Evolutionary conservation across 768 basidiomycete genomes (phyloP), one percentile per base, ranked within the genome.

Genomic region (Flagelloscypha sp.): DNA sequence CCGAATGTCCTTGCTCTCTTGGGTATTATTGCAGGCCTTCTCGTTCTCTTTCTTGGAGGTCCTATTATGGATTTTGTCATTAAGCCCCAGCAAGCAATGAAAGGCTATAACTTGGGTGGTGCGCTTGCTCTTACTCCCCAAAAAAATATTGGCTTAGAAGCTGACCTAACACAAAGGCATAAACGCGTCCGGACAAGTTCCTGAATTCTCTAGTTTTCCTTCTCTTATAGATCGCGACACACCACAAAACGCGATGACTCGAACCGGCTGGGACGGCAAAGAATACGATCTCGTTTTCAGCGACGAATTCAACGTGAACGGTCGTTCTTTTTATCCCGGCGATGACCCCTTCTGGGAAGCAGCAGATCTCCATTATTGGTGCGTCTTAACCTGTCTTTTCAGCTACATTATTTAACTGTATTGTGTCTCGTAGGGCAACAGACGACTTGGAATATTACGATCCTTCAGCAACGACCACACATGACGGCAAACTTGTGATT

Each of bases 161-260:
- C n/a, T n/a, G n/a, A n/a, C n/a, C n/a, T n/a, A n/a, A n/a, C n/a
- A n/a, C n/a, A n/a, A n/a, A n/a, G 84, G 84, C 3, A 80, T 87
- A 46, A 98, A 98, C 48, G 72, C 61, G 11, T 69, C 83, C 0
- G 94, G 94, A 2, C 93, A 97, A 58, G 79, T 97, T 21, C 89
- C 93, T 1, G 56, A 63, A 34, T 70, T 93, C 2, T 67, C 78
- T 4, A 71, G 74, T 37, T 56, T 92, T 40, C 82, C 79, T 1
- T 55, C 45, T 1, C 56, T 95, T 21, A 72, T 98, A 47, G 94
- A 99, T 59, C 35, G 47, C 2, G 82, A 79, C 20, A 98, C 94
- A 0, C 86, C 85, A 2, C 30, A 56, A 2, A 54, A 59, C 8
- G 82, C 62, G 6, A 54, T 59, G 37, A 72, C 74, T 21, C 68